phyloP scores from a whole-genome alignment of 202 grass and related monocot genomes.

The Carex arenaria region DNA sequence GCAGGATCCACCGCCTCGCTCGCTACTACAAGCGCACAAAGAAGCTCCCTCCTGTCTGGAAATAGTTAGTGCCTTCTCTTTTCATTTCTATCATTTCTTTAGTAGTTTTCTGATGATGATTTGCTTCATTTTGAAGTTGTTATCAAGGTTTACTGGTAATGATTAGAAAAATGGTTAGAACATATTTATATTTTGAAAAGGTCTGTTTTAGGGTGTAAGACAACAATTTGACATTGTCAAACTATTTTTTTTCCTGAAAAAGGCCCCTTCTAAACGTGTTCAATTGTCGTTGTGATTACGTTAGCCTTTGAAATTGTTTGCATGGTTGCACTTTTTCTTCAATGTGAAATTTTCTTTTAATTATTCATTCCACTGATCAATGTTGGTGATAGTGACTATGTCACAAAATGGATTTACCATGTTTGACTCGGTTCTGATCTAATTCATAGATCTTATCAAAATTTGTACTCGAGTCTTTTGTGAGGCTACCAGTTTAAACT shows the following conservation, averaged over 20 bases:
- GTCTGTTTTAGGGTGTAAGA: background rate
- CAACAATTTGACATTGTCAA: background rate
- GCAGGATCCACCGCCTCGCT: constrained; percentile 82
- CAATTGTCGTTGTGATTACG: background rate
- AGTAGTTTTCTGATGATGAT: background rate
- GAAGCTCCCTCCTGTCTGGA: constrained; percentile 81
- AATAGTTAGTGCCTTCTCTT: constrained; percentile 50
- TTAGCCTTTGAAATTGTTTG: background rate
- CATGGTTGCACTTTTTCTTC: background rate
- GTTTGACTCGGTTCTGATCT: background rate
- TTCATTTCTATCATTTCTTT: background rate
- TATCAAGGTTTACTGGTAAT: background rate
- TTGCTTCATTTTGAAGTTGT: background rate
- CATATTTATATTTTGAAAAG: background rate
- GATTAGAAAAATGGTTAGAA: background rate
- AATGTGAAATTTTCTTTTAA: background rate
- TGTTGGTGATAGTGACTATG: background rate
- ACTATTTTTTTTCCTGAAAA: background rate
- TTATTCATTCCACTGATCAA: background rate
- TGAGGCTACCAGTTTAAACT: background rate
- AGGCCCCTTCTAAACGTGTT: background rate
- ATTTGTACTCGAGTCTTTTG: background rate
- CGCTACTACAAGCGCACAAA: constrained; percentile 94
- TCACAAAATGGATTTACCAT: too few relatives aligned
- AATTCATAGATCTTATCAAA: background rate